A percentile compares a stretch with the other conserved stretches of the same genome.
Conservation (phyloP, 2,329 filamentous ascomycete species). For the Cercospora sp. region DNA sequence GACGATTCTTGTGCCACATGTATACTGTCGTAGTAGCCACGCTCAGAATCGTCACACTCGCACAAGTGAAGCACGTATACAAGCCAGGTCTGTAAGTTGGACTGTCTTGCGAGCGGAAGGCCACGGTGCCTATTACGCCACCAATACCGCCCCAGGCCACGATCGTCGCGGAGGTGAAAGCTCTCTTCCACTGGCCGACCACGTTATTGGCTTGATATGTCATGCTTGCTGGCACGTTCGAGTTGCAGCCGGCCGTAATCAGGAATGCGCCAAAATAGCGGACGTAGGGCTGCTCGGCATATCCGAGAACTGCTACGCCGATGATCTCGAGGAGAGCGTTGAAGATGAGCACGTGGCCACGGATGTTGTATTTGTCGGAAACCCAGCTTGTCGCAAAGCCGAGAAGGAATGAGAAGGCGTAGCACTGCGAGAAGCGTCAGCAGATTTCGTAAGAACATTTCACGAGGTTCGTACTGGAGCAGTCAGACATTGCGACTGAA, state of each 20-base stretch:
- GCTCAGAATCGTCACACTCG: constrained; percentile 13
- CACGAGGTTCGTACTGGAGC: constrained; percentile 50
- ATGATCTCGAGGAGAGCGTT: constrained; percentile 65
- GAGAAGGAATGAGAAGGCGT: constrained; percentile 16
- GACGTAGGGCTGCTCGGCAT: constrained; percentile 54
- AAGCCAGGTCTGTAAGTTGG: constrained; percentile 15
- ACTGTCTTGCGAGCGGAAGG: constrained; percentile 57
- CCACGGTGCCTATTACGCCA: constrained; percentile 71
- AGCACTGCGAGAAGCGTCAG: constrained; percentile 9
- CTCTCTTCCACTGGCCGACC: constrained; percentile 83
- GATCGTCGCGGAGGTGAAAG: constrained; percentile 45
- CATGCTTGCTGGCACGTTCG: constrained; percentile 73
- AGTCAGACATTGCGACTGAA: constrained; percentile 66
- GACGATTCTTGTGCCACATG: constrained; percentile 14
- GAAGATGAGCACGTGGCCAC: constrained; percentile 55
- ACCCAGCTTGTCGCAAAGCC: constrained; percentile 5
- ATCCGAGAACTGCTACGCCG: constrained; percentile 73
- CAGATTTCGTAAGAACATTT: neutral
- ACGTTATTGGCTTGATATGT: constrained; percentile 87
- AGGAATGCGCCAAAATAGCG: constrained; percentile 76
- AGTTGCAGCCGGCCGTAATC: constrained; percentile 69
- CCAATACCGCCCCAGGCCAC: constrained; percentile 73
- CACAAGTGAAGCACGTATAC: constrained; percentile 13
- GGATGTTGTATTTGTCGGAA: constrained; percentile 14
- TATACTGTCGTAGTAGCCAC: constrained; percentile 13